These are phyloP conservation scores for Myxozyma mucilagina DNA, from an alignment of 805 yeast genomes.

Conservation along the genomic window DNA sequence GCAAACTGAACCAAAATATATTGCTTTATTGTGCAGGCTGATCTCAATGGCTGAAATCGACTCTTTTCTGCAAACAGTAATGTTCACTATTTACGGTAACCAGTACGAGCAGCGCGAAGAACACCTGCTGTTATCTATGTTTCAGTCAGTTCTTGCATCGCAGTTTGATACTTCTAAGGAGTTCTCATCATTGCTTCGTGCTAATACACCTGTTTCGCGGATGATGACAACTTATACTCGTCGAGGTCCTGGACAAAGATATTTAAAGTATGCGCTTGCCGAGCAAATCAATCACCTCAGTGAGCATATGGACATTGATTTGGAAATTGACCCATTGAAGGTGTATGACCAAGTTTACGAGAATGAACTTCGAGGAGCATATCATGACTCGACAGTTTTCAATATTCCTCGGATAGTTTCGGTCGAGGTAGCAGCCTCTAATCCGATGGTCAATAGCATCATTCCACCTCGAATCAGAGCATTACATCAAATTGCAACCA, in stretches of 20 bases:
- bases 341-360: constrained; percentile 38
- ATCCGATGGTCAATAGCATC: constrained; percentile 38
- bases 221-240: constrained; percentile 46
- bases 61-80: constrained; percentile 43
- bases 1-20: constrained; percentile 43
- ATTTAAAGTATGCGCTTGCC: constrained; percentile 39
- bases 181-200: constrained; percentile 41
- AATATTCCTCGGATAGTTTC: constrained; percentile 32
- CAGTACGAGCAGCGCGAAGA: constrained; percentile 47
- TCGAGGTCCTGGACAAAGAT: constrained; percentile 45
- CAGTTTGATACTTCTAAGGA: constrained; percentile 43
- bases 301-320: constrained; percentile 34
- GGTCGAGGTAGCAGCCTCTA: constrained; percentile 38
- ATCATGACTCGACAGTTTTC: constrained; percentile 16
- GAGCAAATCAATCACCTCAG: constrained; percentile 37
- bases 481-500: constrained; percentile 34
- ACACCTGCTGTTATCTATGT: constrained; percentile 42
- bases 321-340: constrained; percentile 42
- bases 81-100: constrained; percentile 46
- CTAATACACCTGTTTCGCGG: constrained; percentile 45
- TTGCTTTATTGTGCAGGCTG: constrained; percentile 40
- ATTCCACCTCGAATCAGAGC: constrained; percentile 36
- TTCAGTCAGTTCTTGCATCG: constrained; percentile 42
- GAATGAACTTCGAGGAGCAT: not conserved
- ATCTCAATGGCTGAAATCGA: constrained; percentile 44